Evolutionary conservation across 495 filamentous ascomycete species (phyloP).

Genomic region (Xylaria intraflava): DNA sequence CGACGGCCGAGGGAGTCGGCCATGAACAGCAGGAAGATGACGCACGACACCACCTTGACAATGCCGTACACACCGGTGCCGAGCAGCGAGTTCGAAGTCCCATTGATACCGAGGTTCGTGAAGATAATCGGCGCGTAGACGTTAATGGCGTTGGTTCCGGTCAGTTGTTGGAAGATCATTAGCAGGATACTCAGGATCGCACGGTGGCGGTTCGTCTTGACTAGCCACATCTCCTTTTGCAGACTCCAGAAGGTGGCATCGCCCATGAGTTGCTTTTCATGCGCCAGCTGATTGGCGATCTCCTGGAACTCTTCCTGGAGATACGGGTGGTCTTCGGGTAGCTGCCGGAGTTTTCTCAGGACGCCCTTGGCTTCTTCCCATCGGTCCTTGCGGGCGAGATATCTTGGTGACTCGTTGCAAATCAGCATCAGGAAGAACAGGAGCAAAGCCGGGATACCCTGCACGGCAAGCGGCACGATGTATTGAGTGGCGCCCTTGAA

Average conservation of each 20-base stretch:
- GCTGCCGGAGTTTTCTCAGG: slow-evolving; percentile 50
- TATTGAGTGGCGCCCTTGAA: slow-evolving; percentile 48
- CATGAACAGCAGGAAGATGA: slow-evolving; percentile 60
- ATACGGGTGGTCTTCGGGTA: slow-evolving; percentile 54
- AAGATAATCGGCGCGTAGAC: slow-evolving; percentile 73
- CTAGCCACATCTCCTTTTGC: slow-evolving; percentile 65
- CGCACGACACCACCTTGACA: slow-evolving; percentile 52
- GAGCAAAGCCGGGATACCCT: slow-evolving; percentile 55
- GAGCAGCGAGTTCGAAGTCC: slow-evolving; percentile 47
- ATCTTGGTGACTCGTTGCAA: slow-evolving; percentile 65
- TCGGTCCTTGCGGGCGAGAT: slow-evolving; percentile 59
- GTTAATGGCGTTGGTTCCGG: slow-evolving; percentile 57
- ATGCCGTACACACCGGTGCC: slow-evolving; percentile 60
- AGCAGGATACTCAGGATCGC: slow-evolving; percentile 53
- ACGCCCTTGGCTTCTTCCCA: slow-evolving; percentile 60
- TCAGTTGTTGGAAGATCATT: slow-evolving; percentile 70
- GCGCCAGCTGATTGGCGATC: slow-evolving; percentile 61
- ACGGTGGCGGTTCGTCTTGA: slow-evolving; percentile 58
- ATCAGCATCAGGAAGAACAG: slow-evolving; percentile 52
- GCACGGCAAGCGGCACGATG: slow-evolving; percentile 62
- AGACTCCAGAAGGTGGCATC: slow-evolving; percentile 58
- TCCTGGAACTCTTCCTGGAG: slow-evolving; percentile 60
- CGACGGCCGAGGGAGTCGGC: slow-evolving; percentile 67
- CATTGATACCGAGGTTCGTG: slow-evolving; percentile 48
- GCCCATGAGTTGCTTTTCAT: slow-evolving; percentile 56